Conservation (phyloP, 1,139 yeast species). For the Zygotorulaspora mrakii region DNA sequence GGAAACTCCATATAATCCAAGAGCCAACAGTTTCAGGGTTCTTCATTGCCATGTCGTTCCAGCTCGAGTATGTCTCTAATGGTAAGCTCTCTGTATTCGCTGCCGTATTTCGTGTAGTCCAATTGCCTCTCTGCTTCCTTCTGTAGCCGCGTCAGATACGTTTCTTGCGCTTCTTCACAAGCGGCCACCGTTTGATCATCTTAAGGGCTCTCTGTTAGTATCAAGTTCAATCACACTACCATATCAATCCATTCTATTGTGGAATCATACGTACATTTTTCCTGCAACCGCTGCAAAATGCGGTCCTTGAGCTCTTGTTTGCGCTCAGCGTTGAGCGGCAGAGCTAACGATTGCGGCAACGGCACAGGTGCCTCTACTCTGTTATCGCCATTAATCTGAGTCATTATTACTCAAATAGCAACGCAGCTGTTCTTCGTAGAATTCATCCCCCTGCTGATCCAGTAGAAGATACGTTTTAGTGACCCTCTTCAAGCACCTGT, state of each 20-base stretch:
- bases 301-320: conserved; percentile 8
- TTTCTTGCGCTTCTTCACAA: conserved; percentile 7
- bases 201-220: conserved; percentile 7
- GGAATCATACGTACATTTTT: conserved; percentile 15
- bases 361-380: not conserved
- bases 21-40: not conserved
- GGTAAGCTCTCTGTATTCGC: conserved; percentile 6
- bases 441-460: no score
- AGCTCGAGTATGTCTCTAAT: conserved; percentile 13
- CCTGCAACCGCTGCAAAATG: conserved; percentile 13
- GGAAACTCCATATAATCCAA: no score
- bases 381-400: not conserved
- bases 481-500: no score
- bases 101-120: conserved; percentile 7
- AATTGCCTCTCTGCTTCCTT: conserved; percentile 11
- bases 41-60: conserved; percentile 9
- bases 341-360: not conserved
- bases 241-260: not conserved
- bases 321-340: conserved; percentile 11
- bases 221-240: not conserved
- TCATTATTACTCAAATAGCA: not conserved
- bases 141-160: conserved; percentile 7
- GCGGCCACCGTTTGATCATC: conserved; percentile 12
- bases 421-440: no score
- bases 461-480: no score